Base-by-base conservation (phyloP, 2,329 filamentous ascomycete species). In the Blumeriella jaapii region DNA sequence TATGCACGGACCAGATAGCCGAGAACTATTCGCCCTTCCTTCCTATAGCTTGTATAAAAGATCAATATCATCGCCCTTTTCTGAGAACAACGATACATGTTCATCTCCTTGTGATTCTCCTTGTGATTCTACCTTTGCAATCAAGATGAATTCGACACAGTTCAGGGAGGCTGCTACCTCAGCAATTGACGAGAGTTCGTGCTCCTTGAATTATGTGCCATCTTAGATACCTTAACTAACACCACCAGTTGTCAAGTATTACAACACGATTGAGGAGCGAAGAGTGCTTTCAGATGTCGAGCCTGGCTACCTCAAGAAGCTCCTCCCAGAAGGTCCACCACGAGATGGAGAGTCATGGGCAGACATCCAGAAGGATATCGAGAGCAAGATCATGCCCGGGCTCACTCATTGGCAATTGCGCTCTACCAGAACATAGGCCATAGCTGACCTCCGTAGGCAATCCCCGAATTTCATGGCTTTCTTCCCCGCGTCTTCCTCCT, bases 381-480 rank as follows among this genome's bases (percentile, higher is more conserved):
- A 87, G 50, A 63, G 69, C 28, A 83, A 91, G 56, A 94, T 96
- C 54, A 74, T 94, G 55, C 89, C 89, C 0, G 89, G 89, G 5
- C 67, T 96, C 36, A 95, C 89, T 0, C 89, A 95, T 61, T 96
- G 89, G 70, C 69, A 53, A 28, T 56, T 38, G 12, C 19, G 24
- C 14, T n/a, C 15, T 24, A 20, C 12, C 3, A 29, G n/a, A 28
- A 10, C 12, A 4, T 18, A 16, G 6, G 14, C 11, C 9, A 10
- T 22, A 18, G 18, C 36, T 42, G 17, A 39, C 18, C 10, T 14
- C 4, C 6, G 10, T 29, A 68, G 66, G 86, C 80, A 93, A 56
- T 84, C 78, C 2, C 89, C 85, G 11, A 86, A 89, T 55, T 96
- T 94, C 68, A 84, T 95, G 74, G 89, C 89, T 28, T 96, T 93